Conservation (phyloP, 345 rosid genomes). For the Brassica rapa region DNA sequence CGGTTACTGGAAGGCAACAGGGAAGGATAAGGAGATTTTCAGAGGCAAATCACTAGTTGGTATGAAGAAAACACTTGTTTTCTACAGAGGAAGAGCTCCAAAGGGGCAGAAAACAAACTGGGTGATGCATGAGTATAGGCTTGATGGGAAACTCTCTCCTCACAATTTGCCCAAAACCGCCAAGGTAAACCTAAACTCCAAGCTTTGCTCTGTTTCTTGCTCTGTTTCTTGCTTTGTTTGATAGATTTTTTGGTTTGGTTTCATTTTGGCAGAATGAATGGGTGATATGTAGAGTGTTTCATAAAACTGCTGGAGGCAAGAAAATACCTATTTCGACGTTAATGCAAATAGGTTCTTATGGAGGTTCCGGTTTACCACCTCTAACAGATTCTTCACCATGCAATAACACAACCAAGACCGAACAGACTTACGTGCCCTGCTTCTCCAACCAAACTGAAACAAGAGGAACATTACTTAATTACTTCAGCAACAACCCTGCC, state of each 20-base stretch:
- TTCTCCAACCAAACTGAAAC: slow-evolving; percentile 75
- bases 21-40: slow-evolving; percentile 84
- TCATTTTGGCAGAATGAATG: slow-evolving; percentile 70
- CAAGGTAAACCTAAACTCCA: slow-evolving; percentile 46
- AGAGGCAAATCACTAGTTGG: slow-evolving; percentile 77
- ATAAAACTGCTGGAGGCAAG: slow-evolving; percentile 71
- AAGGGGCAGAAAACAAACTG: slow-evolving; percentile 82
- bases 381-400: slow-evolving; percentile 62
- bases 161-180: slow-evolving; percentile 79
- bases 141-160: slow-evolving; percentile 73
- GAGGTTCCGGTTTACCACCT: slow-evolving; percentile 57
- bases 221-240: slow-evolving; percentile 14
- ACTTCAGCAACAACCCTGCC: slow-evolving; percentile 46
- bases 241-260: slow-evolving; percentile 15
- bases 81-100: slow-evolving; percentile 91
- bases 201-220: slow-evolving; percentile 17
- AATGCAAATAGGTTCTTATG: slow-evolving; percentile 44
- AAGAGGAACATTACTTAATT: slow-evolving; percentile 42
- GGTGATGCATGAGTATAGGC: slow-evolving; percentile 91
- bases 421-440: slow-evolving; percentile 91
- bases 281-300: slow-evolving; percentile 89
- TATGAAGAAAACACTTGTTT: slow-evolving; percentile 94
- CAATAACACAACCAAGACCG: slow-evolving; percentile 42
- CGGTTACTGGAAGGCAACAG: slow-evolving; percentile 97
- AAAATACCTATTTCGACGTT: slow-evolving; percentile 67